Evolutionary conservation across 108 stramenopile genomes (phyloP).

Genomic region (Nitzschia sp.): DNA sequence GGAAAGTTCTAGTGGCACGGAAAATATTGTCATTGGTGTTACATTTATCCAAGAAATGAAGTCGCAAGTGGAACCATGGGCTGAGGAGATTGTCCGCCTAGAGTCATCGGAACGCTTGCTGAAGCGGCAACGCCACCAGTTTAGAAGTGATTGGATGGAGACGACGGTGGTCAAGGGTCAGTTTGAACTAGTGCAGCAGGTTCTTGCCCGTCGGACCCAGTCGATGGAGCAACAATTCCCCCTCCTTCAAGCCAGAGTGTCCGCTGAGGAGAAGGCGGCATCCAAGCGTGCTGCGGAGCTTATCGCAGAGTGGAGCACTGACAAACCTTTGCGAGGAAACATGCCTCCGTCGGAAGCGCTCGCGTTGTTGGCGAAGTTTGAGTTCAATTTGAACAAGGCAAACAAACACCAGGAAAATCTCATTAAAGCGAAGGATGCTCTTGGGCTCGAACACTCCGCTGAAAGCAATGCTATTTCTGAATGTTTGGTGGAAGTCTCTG

Average conservation of each 20-base stretch:
- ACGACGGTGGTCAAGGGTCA: conserved; percentile 80
- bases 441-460: conserved; percentile 73
- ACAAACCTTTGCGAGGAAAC: conserved; percentile 90
- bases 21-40: conserved; percentile 91
- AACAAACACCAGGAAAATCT: conserved; percentile 81
- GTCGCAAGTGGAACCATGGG: conserved; percentile 56
- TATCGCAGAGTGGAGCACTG: conserved; percentile 74
- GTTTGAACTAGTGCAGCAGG: conserved; percentile 85
- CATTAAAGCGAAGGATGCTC: conserved; percentile 84
- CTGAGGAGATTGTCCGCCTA: conserved; percentile 66
- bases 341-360: conserved; percentile 79
- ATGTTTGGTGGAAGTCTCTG: conserved; percentile 76
- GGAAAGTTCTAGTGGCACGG: conserved; percentile 83
- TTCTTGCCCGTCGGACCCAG: conserved; percentile 77
- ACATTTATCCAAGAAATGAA: conserved; percentile 92
- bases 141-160: conserved; percentile 92
- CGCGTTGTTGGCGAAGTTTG: conserved; percentile 81
- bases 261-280: conserved; percentile 88
- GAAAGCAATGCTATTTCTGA: conserved; percentile 55
- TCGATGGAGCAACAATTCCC: conserved; percentile 94
- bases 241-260: conserved; percentile 89
- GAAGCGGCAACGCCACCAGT: conserved; percentile 85
- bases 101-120: conserved; percentile 82
- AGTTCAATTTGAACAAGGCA: conserved; percentile 76
- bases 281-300: conserved; percentile 75